Evolutionary conservation across 83 land plant genomes (phyloP).

Genomic region (Larix sibirica): DNA sequence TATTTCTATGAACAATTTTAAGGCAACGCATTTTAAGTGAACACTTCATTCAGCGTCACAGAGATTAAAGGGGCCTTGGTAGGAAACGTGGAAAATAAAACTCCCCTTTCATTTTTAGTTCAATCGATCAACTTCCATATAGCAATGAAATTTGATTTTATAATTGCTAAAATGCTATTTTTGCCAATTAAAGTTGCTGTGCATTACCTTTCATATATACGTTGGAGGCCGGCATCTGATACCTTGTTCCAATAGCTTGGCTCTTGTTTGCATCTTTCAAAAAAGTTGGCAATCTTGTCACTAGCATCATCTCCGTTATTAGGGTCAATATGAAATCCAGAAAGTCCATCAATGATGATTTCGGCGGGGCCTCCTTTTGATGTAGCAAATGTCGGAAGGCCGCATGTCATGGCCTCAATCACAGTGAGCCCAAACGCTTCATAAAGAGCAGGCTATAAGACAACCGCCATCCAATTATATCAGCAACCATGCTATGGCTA

Average conservation of each 20-base stretch:
- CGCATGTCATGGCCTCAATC: conserved; percentile 78
- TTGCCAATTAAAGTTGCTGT: too few species aligned
- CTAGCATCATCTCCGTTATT: conserved; percentile 45
- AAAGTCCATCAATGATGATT: conserved; percentile 66
- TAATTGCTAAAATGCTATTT: too few species aligned
- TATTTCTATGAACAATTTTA: too few species aligned
- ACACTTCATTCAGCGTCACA: too few species aligned
- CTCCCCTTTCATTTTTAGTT: too few species aligned
- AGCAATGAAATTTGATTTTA: too few species aligned
- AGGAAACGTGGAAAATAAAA: too few species aligned
- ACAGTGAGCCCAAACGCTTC: conserved; percentile 82
- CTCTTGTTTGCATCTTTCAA: conserved; percentile 48
- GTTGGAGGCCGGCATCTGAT: conserved; percentile 55
- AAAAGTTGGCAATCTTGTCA: conserved; percentile 49
- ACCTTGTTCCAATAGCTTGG: conserved; percentile 48
- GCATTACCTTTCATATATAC: conserved; percentile 58
- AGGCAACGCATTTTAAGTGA: too few species aligned
- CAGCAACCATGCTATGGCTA: too few species aligned
- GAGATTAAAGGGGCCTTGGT: too few species aligned
- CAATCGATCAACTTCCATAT: too few species aligned
- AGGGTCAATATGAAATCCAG: conserved; percentile 81
- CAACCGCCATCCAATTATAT: background rate
- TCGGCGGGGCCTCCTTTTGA: conserved; percentile 77
- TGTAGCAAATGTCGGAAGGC: conserved; percentile 75
- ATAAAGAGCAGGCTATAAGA: conserved; percentile 65